Evolutionary conservation across 352 stramenopile genomes (phyloP).

Genomic region (Globisporangium okanoganense): DNA sequence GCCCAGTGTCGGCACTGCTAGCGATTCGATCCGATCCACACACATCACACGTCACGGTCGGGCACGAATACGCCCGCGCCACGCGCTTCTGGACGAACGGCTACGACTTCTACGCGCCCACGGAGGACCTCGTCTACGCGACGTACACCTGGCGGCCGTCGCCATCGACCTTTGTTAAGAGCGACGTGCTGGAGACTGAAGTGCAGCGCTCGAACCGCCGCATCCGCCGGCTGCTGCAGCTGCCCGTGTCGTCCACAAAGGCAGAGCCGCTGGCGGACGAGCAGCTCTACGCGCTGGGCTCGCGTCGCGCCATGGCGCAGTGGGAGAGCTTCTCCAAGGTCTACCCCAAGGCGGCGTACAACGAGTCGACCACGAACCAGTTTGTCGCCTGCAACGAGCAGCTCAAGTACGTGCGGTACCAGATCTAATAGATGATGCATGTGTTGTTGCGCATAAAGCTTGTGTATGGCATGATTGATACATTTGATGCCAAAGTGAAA

Average conservation of each 20-base stretch:
- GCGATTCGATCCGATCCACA: slow-evolving; percentile 74
- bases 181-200: slow-evolving; percentile 11
- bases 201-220: slow-evolving; percentile 40
- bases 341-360: slow-evolving; percentile 46
- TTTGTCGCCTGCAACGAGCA: slow-evolving; percentile 58
- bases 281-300: slow-evolving; percentile 43
- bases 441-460: background rate
- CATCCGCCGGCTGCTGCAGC: slow-evolving; percentile 56
- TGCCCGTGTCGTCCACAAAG: slow-evolving; percentile 35
- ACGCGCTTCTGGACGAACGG: slow-evolving; percentile 83
- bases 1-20: slow-evolving; percentile 45
- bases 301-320: slow-evolving; percentile 36
- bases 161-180: slow-evolving; percentile 15
- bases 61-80: slow-evolving; percentile 72
- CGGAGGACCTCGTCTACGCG: slow-evolving; percentile 56
- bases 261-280: slow-evolving; percentile 29
- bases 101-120: slow-evolving; percentile 84
- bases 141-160: slow-evolving; percentile 50
- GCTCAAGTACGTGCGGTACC: slow-evolving; percentile 64
- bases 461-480: background rate
- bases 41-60: slow-evolving; percentile 49
- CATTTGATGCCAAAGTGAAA: background rate
- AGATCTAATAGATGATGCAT: slow-evolving; percentile 10
- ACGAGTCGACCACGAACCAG: slow-evolving; percentile 87
- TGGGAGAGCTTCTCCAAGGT: slow-evolving; percentile 71